These are phyloP conservation scores for Rhizopogon sp. DNA, from an alignment of 768 basidiomycete species.

Conservation along the genomic window DNA sequence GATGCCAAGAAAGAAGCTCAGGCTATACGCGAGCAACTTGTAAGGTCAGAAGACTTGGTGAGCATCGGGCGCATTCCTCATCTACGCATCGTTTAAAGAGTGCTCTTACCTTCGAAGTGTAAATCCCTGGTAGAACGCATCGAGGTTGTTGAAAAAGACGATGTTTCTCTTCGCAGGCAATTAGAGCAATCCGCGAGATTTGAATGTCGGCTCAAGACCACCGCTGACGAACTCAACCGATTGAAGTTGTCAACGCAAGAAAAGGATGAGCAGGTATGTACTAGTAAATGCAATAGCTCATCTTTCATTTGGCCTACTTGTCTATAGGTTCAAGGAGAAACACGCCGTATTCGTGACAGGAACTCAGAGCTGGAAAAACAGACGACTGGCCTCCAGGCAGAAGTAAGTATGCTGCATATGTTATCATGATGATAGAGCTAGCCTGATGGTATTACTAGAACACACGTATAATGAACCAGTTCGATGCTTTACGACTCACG, in stretches of 20 bases:
- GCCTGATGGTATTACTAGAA: background rate
- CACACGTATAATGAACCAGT: background rate
- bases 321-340: background rate
- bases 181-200: no score
- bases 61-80: no score
- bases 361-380: background rate
- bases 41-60: background rate
- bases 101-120: no score
- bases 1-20: background rate
- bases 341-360: background rate
- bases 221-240: background rate
- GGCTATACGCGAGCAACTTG: background rate
- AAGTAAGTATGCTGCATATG: background rate
- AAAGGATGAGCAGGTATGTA: background rate
- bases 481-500: background rate
- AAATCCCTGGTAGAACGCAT: no score
- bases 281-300: background rate
- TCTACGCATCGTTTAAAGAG: no score
- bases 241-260: background rate
- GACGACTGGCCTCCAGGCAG: background rate
- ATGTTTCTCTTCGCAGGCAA: no score
- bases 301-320: background rate
- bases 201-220: no score
- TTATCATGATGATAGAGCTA: background rate
- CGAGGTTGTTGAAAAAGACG: no score